These are phyloP conservation scores for Pichia inconspicua DNA, from an alignment of 1,139 yeast species.

Conservation along the genomic window DNA sequence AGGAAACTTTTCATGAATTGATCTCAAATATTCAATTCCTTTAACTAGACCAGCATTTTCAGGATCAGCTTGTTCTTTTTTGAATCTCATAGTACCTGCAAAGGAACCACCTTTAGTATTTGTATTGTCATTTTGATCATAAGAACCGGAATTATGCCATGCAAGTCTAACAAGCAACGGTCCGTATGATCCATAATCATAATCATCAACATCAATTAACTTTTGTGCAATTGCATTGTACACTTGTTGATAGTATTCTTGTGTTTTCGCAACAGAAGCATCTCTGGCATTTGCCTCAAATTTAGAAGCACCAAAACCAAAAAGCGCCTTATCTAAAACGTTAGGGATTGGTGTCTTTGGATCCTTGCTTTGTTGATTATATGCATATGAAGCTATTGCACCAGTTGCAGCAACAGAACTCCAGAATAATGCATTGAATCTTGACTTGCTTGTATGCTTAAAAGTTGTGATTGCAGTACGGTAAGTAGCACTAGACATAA, in stretches of 20 bases:
- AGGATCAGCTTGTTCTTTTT: slow-evolving; percentile 59
- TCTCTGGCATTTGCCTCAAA: slow-evolving; percentile 21
- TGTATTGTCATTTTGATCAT: slow-evolving; percentile 44
- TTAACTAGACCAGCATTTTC: slow-evolving; percentile 68
- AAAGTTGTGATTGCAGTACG: slow-evolving; percentile 1
- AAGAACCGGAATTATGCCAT: slow-evolving; percentile 69
- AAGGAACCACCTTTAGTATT: slow-evolving; percentile 61
- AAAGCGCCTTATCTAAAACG: slow-evolving; percentile 13
- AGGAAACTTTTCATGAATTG: slow-evolving; percentile 54
- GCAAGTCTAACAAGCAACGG: slow-evolving; percentile 59
- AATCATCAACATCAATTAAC: slow-evolving; percentile 67
- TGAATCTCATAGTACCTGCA: slow-evolving; percentile 75
- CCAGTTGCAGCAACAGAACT: slow-evolving; percentile 15
- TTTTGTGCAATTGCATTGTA: slow-evolving; percentile 75
- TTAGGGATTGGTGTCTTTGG: slow-evolving; percentile 9
- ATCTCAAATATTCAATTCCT: slow-evolving; percentile 58
- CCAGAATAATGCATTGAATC: neutral
- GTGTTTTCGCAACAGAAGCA: slow-evolving; percentile 27
- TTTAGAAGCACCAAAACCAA: slow-evolving; percentile 22
- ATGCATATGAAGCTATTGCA: slow-evolving; percentile 18
- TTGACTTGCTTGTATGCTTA: neutral
- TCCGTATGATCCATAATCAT: slow-evolving; percentile 62
- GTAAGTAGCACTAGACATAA: slow-evolving; percentile 2
- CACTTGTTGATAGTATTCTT: slow-evolving; percentile 62
- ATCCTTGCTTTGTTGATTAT: slow-evolving; percentile 9